A percentile compares a stretch with the other conserved stretches of the same genome.
Conservation (phyloP, 345 rosid species). For the Heritiera littoralis region DNA sequence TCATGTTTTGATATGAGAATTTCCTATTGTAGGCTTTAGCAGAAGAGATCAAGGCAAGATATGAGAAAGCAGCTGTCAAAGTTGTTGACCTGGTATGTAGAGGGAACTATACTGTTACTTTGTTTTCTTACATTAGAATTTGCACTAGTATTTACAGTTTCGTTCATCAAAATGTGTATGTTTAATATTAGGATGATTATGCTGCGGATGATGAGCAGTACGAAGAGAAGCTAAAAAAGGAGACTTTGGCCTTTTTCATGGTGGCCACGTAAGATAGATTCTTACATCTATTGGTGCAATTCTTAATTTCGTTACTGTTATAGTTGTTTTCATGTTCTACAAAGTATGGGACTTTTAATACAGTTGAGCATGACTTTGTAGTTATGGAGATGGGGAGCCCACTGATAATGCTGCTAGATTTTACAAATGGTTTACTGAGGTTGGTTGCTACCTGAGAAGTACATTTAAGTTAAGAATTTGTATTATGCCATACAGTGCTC, state of each 20-base stretch:
- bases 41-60: slow-evolving; percentile 72
- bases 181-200: slow-evolving; percentile 56
- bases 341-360: slow-evolving; percentile 14
- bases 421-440: slow-evolving; percentile 96
- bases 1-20: neutral
- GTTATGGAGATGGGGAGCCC: slow-evolving; percentile 99
- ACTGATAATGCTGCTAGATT: slow-evolving; percentile 97
- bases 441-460: slow-evolving; percentile 28
- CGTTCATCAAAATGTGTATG: neutral
- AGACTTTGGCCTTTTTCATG: slow-evolving; percentile 58
- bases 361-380: slow-evolving; percentile 31
- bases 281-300: neutral
- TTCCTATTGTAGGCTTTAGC: slow-evolving; percentile 51
- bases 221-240: slow-evolving; percentile 66
- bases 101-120: slow-evolving; percentile 13
- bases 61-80: slow-evolving; percentile 68
- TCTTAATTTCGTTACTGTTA: slow-evolving; percentile 2
- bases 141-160: neutral
- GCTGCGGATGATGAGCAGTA: slow-evolving; percentile 75
- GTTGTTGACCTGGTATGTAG: slow-evolving; percentile 66
- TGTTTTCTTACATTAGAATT: slow-evolving; percentile 1
- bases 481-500: neutral
- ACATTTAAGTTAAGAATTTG: slow-evolving; percentile 3
- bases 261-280: slow-evolving; percentile 66
- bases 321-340: slow-evolving; percentile 4